Evolutionary conservation across 306 rosid genomes (phyloP).

Genomic region (Hylodesmum podocarpum): DNA sequence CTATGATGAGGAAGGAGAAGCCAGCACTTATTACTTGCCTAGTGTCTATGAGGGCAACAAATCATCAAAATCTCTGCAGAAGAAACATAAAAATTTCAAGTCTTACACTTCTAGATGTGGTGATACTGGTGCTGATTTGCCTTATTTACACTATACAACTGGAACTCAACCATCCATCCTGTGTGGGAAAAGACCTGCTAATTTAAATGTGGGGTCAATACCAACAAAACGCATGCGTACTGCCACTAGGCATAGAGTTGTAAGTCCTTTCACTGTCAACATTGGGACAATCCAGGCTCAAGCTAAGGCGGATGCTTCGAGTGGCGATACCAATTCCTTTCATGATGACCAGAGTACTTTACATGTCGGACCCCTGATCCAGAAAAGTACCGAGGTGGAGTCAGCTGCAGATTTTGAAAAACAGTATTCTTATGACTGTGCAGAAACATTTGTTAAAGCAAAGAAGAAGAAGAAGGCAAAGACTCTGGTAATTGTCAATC

Average conservation of each 20-base stretch:
- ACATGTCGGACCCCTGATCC: slow-evolving; percentile 69
- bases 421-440: slow-evolving; percentile 63
- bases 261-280: slow-evolving; percentile 64
- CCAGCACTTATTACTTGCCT: slow-evolving; percentile 52
- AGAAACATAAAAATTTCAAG: slow-evolving; percentile 51
- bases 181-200: slow-evolving; percentile 74
- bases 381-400: slow-evolving; percentile 80
- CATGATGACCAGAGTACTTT: slow-evolving; percentile 89
- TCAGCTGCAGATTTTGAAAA: slow-evolving; percentile 72
- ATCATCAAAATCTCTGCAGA: slow-evolving; percentile 51
- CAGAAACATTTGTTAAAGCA: slow-evolving; percentile 72
- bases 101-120: slow-evolving; percentile 45
- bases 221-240: slow-evolving; percentile 87
- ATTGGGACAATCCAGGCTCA: slow-evolving; percentile 54
- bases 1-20: slow-evolving; percentile 77
- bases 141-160: slow-evolving; percentile 50
- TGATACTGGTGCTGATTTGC: slow-evolving; percentile 62
- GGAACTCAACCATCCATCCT: slow-evolving; percentile 51
- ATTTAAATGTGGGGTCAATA: slow-evolving; percentile 66
- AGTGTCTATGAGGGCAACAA: slow-evolving; percentile 60
- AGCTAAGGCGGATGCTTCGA: slow-evolving; percentile 87
- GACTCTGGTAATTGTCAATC: slow-evolving; percentile 54
- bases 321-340: slow-evolving; percentile 94
- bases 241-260: slow-evolving; percentile 79
- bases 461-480: slow-evolving; percentile 80